Evolutionary conservation across 257 asterid species (phyloP).

Genomic region (Misopates orontium): DNA sequence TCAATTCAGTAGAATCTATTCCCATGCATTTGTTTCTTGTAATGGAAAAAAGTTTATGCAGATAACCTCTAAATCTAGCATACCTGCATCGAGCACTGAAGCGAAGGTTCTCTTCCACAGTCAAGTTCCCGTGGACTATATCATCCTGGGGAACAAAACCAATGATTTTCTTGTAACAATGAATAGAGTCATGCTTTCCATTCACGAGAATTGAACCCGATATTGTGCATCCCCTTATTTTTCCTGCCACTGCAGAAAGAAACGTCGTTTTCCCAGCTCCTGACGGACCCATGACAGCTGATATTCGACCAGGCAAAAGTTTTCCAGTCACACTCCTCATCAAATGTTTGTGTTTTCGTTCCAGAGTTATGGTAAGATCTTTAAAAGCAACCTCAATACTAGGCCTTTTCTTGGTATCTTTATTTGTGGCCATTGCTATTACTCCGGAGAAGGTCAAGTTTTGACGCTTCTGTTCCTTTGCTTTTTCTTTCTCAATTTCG

Average conservation of each 20-base stretch:
- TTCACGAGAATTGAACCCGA: slow-evolving; percentile 80
- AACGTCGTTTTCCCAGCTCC: slow-evolving; percentile 98
- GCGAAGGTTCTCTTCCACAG: slow-evolving; percentile 92
- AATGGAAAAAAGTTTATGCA: slow-evolving; percentile 21
- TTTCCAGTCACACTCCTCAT: slow-evolving; percentile 89
- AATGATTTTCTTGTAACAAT: slow-evolving; percentile 71
- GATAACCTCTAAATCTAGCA: slow-evolving; percentile 7
- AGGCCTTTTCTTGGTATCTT: slow-evolving; percentile 67
- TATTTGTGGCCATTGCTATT: slow-evolving; percentile 82
- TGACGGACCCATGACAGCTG: slow-evolving; percentile 99
- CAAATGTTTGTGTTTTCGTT: slow-evolving; percentile 70
- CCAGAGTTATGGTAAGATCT: slow-evolving; percentile 80
- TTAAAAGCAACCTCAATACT: slow-evolving; percentile 80
- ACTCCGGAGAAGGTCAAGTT: slow-evolving; percentile 88
- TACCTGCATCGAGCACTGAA: slow-evolving; percentile 99
- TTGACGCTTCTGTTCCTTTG: slow-evolving; percentile 74
- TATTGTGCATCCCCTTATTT: slow-evolving; percentile 64
- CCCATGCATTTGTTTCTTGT: slow-evolving; percentile 17
- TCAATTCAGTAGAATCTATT: slow-evolving; percentile 4
- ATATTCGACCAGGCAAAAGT: slow-evolving; percentile 72
- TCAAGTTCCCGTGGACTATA: slow-evolving; percentile 90
- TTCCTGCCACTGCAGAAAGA: slow-evolving; percentile 89
- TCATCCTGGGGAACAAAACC: slow-evolving; percentile 99
- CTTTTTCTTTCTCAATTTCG: slow-evolving; percentile 94
- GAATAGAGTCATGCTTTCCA: slow-evolving; percentile 75